Evolutionary conservation across 2,329 filamentous ascomycete genomes (phyloP).

Genomic region (Fusarium compactum): DNA sequence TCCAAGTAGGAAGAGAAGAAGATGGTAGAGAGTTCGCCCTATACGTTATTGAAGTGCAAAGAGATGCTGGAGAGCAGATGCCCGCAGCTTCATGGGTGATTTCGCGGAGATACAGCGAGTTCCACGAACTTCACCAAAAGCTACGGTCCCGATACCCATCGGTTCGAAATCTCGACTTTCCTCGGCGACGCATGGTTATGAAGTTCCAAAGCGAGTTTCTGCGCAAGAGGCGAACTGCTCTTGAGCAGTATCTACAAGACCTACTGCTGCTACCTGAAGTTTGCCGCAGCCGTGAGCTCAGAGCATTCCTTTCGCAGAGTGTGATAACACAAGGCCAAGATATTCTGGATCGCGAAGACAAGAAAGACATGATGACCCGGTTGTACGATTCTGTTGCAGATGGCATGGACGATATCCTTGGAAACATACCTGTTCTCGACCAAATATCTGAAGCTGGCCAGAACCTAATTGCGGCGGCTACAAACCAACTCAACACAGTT

Average conservation of each 20-base stretch:
- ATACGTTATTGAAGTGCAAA: conserved; percentile 91
- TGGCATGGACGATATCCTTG: conserved; percentile 97
- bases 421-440: conserved; percentile 94
- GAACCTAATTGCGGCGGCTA: conserved; percentile 84
- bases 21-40: conserved; percentile 94
- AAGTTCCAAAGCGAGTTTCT: conserved; percentile 97
- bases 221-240: conserved; percentile 83
- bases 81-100: conserved; percentile 95
- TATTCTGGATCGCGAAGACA: conserved; percentile 70
- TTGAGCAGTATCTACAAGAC: conserved; percentile 87
- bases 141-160: conserved; percentile 87
- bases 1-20: conserved; percentile 91
- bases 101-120: conserved; percentile 94
- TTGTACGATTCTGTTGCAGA: conserved; percentile 98
- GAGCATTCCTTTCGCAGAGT: conserved; percentile 91
- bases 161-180: conserved; percentile 91
- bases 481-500: conserved; percentile 70
- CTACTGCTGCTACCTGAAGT: conserved; percentile 90
- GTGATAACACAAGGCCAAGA: conserved; percentile 75
- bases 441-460: conserved; percentile 94
- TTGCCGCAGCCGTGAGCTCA: conserved; percentile 90
- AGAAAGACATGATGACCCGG: conserved; percentile 90
- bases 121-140: conserved; percentile 93
- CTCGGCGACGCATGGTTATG: conserved; percentile 90
- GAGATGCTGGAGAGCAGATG: conserved; percentile 94